Percentiles rank a stretch among this genome's conserved stretches.
Conservation (phyloP, 345 rosid genomes). For the Citrus sinensis region DNA sequence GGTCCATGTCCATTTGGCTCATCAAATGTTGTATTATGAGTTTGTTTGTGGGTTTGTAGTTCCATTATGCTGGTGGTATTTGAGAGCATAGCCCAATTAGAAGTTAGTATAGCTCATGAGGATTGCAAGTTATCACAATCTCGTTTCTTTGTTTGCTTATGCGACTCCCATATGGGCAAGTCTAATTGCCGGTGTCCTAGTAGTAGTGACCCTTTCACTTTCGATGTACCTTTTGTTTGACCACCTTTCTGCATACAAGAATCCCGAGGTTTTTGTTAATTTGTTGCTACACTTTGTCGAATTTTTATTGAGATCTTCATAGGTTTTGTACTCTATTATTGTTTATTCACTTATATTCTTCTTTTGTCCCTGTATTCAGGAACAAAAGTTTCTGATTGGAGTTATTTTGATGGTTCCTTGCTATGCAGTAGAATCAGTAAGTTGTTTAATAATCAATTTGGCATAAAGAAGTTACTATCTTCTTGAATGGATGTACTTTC, state of each 20-base stretch:
- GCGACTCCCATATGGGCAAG: constrained; percentile 75
- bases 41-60: constrained; percentile 7
- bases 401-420: constrained; percentile 99
- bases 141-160: constrained; percentile 22
- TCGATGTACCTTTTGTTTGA: constrained; percentile 87
- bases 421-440: constrained; percentile 88
- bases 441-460: constrained; percentile 12
- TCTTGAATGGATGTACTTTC: not conserved
- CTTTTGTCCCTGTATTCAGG: constrained; percentile 41
- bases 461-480: not conserved
- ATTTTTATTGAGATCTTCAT: not conserved
- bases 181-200: constrained; percentile 55
- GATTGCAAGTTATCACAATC: constrained; percentile 1
- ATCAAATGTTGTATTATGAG: not conserved
- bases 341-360: not conserved
- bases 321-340: not conserved
- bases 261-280: constrained; percentile 70
- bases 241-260: constrained; percentile 91
- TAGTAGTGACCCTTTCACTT: constrained; percentile 53
- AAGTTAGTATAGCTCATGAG: constrained; percentile 16
- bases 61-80: constrained; percentile 30
- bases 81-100: constrained; percentile 4
- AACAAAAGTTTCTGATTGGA: constrained; percentile 94
- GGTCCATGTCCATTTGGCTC: not conserved
- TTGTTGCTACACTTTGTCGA: not conserved